Conservation (phyloP, 2,329 filamentous ascomycete genomes). For the Fusarium temperatum region DNA sequence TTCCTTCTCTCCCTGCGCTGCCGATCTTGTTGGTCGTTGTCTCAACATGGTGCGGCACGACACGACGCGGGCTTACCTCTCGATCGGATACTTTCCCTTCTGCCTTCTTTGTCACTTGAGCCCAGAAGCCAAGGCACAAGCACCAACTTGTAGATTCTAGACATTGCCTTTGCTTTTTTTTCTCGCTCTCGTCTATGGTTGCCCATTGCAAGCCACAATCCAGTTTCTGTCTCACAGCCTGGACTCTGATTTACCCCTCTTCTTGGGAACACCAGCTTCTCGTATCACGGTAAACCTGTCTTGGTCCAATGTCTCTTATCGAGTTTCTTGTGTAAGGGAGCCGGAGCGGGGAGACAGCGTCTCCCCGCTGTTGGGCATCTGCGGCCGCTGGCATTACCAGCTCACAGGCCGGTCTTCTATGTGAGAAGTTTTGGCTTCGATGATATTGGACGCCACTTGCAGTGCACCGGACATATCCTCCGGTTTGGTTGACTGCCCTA, state of each 20-base stretch:
- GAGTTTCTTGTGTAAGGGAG: not conserved
- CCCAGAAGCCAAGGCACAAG: slow-evolving; percentile 7
- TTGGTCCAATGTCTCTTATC: slow-evolving; percentile 8
- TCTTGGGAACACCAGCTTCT: not conserved
- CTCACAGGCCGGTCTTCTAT: not conserved
- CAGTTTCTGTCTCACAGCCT: slow-evolving; percentile 6
- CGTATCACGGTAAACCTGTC: not conserved
- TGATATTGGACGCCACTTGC: not conserved
- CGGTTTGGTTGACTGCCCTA: not conserved
- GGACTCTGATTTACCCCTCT: slow-evolving; percentile 16
- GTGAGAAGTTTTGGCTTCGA: not conserved
- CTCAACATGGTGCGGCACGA: slow-evolving; percentile 15
- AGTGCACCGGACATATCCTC: not conserved
- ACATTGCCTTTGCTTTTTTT: not conserved
- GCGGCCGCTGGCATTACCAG: slow-evolving; percentile 13
- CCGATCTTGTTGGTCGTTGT: slow-evolving; percentile 17
- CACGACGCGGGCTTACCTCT: slow-evolving; percentile 12
- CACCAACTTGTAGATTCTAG: slow-evolving; percentile 4
- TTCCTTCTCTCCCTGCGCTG: not conserved
- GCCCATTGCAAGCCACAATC: slow-evolving; percentile 17
- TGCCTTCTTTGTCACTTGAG: not conserved
- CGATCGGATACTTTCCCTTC: slow-evolving; percentile 13
- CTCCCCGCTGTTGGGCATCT: not conserved
- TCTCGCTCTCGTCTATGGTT: slow-evolving; percentile 4
- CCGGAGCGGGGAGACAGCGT: not conserved